Evolutionary conservation across 495 filamentous ascomycete genomes (phyloP), one percentile per base, ranked within the genome.

Genomic region (Clohesyomyces aquaticus): DNA sequence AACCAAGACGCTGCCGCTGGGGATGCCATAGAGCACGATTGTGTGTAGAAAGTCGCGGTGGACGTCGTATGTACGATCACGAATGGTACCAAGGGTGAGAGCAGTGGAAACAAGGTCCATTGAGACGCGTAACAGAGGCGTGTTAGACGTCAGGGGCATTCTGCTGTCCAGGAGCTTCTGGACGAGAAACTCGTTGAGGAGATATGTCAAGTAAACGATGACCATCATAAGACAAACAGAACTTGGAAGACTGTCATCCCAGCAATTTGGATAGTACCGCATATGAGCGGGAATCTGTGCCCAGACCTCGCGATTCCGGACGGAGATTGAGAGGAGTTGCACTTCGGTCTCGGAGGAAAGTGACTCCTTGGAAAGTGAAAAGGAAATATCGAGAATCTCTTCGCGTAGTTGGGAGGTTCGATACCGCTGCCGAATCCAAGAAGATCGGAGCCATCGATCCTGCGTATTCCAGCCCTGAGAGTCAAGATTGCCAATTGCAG

Each of bases 161-260:
- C n/a, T n/a, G 1, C n/a, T 0, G 45, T 59, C 55, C 9, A 68
- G 60, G 0, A 59, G 52, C 32, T 53, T 56, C 16, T 63, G 53
- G 45, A 67, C 50, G 28, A 66, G 41, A 41, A 61, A 66, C n/a
- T 66, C 63, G 28, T 66, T 66, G 49, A 49, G 61, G 4, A 55
- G 41, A 27, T 61, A 32, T 22, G 43, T 42, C 32, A 66, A 42
- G 58, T 66, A 56, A 27, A 61, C 42, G 21, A 27, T 19, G 18
- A 61, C 50, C 16, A 61, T 38, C 50, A 27, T 43, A 1, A 66
- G 28, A 45, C 56, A 48, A 9, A 51, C 57, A n/a, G n/a, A 19
- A 2, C 19, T 25, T 6, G 56, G 42, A 3, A 59, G 4, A 0
- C 2, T 11, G 3, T 16, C 28, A n/a, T 55, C 41, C 63, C 63